Percentiles rank a stretch among this genome's conserved stretches.
Conservation (phyloP, 176 grass and related monocot species). For the Urochloa ruziziensis region DNA sequence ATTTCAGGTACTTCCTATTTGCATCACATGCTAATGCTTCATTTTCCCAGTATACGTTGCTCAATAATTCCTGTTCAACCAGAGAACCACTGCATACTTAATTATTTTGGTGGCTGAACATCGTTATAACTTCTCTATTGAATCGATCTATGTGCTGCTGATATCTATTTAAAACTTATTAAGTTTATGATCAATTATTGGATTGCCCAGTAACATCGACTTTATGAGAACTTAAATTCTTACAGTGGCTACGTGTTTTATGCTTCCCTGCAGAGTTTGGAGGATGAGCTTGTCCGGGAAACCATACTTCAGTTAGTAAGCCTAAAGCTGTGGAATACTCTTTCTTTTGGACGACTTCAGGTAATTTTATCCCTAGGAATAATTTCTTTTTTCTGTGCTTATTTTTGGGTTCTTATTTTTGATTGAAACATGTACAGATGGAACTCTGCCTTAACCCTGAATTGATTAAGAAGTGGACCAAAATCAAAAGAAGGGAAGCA, state of each 20-base stretch:
- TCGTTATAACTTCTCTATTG: neutral
- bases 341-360: slow-evolving; percentile 86
- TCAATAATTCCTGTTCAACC: neutral
- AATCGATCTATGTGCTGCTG: neutral
- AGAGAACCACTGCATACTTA: neutral
- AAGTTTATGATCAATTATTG: neutral
- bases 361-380: slow-evolving; percentile 25
- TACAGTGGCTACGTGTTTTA: slow-evolving; percentile 1
- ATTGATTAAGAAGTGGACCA: slow-evolving; percentile 96
- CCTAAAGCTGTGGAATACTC: slow-evolving; percentile 82
- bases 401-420: slow-evolving; percentile 35
- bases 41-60: neutral
- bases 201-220: neutral
- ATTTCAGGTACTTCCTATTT: slow-evolving; percentile 70
- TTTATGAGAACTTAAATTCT: neutral
- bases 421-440: slow-evolving; percentile 67
- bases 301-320: slow-evolving; percentile 88
- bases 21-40: neutral
- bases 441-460: slow-evolving; percentile 88
- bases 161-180: neutral
- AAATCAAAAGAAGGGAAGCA: slow-evolving; percentile 86
- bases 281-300: slow-evolving; percentile 92
- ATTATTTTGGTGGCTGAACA: slow-evolving; percentile 10
- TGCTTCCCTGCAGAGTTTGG: slow-evolving; percentile 69
- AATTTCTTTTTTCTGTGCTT: neutral